Conservation (phyloP, 2,329 filamentous ascomycete genomes). For the Sarocladium strictum region DNA sequence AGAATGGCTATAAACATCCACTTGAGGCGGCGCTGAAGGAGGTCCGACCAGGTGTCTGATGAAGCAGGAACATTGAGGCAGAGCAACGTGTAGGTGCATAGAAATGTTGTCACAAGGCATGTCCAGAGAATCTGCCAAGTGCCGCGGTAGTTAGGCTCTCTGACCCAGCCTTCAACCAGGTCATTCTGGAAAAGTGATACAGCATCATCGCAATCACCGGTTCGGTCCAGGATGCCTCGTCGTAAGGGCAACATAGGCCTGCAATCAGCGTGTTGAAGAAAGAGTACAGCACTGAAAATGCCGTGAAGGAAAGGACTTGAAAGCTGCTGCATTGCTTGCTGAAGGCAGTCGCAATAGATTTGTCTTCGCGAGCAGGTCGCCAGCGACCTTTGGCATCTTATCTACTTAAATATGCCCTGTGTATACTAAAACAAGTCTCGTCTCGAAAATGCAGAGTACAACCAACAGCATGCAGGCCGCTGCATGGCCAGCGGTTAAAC, state of each 20-base stretch:
- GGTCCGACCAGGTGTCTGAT: constrained; percentile 9
- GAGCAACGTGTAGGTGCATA: constrained; percentile 25
- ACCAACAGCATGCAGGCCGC: not conserved
- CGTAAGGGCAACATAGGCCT: not conserved
- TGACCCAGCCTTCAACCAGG: not conserved
- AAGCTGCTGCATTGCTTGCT: not conserved
- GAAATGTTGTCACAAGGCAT: constrained; percentile 24
- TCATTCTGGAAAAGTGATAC: not conserved
- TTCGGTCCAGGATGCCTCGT: not conserved
- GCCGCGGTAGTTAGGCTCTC: constrained; percentile 16
- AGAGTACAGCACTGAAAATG: no score
- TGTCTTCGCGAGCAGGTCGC: no score
- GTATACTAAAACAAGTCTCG: not conserved
- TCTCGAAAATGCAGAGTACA: not conserved
- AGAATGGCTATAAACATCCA: constrained; percentile 18
- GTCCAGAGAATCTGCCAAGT: constrained; percentile 25
- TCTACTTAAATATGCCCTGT: no score
- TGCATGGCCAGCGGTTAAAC: not conserved
- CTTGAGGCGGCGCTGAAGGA: constrained; percentile 10
- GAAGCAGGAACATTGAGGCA: constrained; percentile 23
- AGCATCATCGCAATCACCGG: not conserved
- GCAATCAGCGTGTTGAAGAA: no score
- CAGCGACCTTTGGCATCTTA: no score
- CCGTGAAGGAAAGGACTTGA: no score
- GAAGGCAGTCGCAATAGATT: not conserved